Evolutionary conservation across 306 rosid genomes (phyloP).

Genomic region (Vigna radiata): DNA sequence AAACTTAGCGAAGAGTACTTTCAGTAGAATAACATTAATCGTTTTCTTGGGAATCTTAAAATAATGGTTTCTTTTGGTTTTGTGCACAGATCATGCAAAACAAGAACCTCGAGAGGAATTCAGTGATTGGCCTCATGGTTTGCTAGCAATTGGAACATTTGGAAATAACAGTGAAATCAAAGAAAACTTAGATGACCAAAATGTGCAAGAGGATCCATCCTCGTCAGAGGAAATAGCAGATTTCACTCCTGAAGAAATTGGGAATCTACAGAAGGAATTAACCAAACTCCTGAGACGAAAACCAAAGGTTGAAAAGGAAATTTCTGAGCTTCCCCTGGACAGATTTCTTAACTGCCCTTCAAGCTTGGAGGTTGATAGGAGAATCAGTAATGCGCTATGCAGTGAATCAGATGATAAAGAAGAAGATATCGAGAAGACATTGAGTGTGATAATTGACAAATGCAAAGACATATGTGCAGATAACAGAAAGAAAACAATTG

Average conservation of each 20-base stretch:
- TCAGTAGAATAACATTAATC: conserved; percentile 24
- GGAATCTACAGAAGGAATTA: conserved; percentile 80
- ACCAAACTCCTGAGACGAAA: conserved; percentile 77
- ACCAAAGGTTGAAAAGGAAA: conserved; percentile 71
- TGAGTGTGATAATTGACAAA: conserved; percentile 80
- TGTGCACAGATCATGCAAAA: conserved; percentile 64
- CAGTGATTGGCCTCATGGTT: conserved; percentile 91
- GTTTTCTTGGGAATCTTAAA: not conserved
- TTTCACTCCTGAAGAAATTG: conserved; percentile 92
- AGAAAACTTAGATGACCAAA: conserved; percentile 54
- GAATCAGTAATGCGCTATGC: conserved; percentile 71
- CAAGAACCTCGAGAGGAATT: conserved; percentile 91
- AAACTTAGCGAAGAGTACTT: not conserved
- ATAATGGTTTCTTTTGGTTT: conserved; percentile 21
- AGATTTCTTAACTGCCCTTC: conserved; percentile 98
- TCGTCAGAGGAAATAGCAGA: conserved; percentile 73
- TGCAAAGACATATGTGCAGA: conserved; percentile 83
- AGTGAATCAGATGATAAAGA: conserved; percentile 62
- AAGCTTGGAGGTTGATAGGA: conserved; percentile 90
- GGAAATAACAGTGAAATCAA: conserved; percentile 74
- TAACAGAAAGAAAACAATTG: conserved; percentile 63
- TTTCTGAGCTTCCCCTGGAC: conserved; percentile 88
- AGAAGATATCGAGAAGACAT: conserved; percentile 86
- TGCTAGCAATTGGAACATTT: conserved; percentile 92
- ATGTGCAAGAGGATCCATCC: conserved; percentile 61